These are phyloP conservation scores for Fusarium mangiferae DNA, from an alignment of 2,329 filamentous ascomycete species.

Conservation along the genomic window DNA sequence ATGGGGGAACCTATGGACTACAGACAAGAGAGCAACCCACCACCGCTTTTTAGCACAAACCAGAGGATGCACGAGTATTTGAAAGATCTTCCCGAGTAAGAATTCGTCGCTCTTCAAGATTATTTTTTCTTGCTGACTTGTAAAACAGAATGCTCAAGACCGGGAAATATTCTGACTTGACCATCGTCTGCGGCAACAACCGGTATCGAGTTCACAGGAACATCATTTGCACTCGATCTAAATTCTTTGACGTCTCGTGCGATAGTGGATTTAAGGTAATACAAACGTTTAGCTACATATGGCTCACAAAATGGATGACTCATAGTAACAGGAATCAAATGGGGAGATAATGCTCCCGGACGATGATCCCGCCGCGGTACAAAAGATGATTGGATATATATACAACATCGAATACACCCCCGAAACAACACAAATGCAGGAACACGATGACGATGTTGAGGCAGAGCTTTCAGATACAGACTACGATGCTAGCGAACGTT, in stretches of 20 bases:
- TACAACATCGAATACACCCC: conserved; percentile 9
- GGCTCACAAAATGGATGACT: too few species aligned
- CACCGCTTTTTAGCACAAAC: background rate
- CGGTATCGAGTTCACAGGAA: conserved; percentile 2
- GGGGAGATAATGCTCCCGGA: background rate
- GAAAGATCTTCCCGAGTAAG: background rate
- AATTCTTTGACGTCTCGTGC: too few species aligned
- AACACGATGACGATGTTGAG: background rate
- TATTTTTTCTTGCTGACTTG: too few species aligned
- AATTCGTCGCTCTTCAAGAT: too few species aligned
- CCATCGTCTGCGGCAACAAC: conserved; percentile 1
- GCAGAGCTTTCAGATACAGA: background rate
- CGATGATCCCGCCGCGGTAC: conserved; percentile 3
- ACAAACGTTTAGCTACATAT: too few species aligned
- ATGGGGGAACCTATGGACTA: background rate
- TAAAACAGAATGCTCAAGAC: background rate
- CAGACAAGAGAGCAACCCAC: accelerated
- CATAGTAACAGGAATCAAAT: background rate
- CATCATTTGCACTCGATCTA: too few species aligned
- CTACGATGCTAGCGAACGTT: accelerated
- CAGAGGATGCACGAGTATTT: background rate
- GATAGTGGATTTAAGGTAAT: too few species aligned
- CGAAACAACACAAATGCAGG: accelerated
- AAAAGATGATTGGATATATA: conserved; percentile 7
- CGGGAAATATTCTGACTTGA: background rate